Conservation (phyloP, 768 basidiomycete genomes). For the Leccinum sublutescens region DNA sequence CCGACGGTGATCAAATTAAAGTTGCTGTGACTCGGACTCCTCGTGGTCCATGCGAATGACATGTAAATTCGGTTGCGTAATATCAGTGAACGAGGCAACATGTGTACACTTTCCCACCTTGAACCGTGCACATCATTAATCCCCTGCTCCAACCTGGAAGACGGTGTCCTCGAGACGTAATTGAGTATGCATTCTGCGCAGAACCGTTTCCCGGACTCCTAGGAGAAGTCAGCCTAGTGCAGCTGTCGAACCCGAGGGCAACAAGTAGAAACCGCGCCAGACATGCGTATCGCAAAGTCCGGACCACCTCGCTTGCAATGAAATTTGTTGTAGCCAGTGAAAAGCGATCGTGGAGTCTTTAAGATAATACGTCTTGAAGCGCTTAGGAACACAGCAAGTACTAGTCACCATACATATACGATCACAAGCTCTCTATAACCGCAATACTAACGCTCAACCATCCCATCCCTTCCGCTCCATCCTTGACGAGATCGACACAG, state of each 20-base stretch:
- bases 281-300: not conserved
- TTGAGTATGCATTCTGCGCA: not conserved
- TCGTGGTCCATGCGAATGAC: not conserved
- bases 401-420: not conserved
- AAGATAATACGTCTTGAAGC: constrained; percentile 1
- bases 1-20: not conserved
- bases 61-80: not conserved
- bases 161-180: not conserved
- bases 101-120: not conserved
- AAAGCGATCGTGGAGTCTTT: not conserved
- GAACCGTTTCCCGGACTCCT: not conserved
- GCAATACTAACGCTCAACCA: constrained; percentile 10
- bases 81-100: not conserved
- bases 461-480: not conserved
- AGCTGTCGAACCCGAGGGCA: not conserved
- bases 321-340: not conserved
- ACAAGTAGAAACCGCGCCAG: not conserved
- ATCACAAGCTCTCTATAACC: constrained; percentile 8
- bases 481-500: not conserved
- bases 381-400: constrained; percentile 19
- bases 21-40: not conserved
- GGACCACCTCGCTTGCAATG: not conserved
- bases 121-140: not conserved
- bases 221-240: not conserved
- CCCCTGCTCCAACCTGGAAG: not conserved